phyloP scores from a whole-genome alignment of 139 green algal genomes.

The Chlorokybus atmophyticus region DNA sequence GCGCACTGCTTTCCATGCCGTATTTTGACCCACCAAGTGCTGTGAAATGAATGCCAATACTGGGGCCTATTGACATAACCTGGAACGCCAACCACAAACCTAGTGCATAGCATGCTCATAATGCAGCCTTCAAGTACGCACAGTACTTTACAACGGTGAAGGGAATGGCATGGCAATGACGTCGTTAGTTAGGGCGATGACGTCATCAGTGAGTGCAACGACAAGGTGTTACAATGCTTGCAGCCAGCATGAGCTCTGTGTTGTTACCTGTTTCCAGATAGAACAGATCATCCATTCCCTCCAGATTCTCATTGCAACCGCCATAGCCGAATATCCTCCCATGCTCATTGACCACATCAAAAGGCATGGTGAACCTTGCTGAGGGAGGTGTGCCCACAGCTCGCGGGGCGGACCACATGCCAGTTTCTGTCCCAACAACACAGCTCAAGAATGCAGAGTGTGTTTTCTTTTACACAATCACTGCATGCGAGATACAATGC shows the following conservation, averaged over 20 bases:
- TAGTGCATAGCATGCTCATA: not conserved
- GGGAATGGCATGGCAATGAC: not conserved
- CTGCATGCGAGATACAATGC: not conserved
- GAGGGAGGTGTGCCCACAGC: not conserved
- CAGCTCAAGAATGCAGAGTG: not conserved
- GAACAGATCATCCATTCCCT: constrained; percentile 17
- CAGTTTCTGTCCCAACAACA: constrained; percentile 8
- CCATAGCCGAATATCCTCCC: constrained; percentile 10
- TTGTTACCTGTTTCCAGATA: constrained; percentile 15
- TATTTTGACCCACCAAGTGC: no score
- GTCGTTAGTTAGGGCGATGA: not conserved
- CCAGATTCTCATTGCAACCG: constrained; percentile 23
- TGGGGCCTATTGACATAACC: no score
- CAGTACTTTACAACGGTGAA: not conserved
- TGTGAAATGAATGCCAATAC: no score
- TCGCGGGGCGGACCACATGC: no score
- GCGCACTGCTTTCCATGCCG: no score
- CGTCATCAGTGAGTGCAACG: not conserved
- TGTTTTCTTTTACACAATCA: not conserved
- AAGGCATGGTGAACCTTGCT: constrained; percentile 17
- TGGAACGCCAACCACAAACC: not conserved
- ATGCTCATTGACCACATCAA: constrained; percentile 3
- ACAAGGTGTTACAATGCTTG: not conserved
- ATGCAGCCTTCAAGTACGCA: not conserved
- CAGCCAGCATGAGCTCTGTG: not conserved